These are phyloP conservation scores for Scutellaria barbata DNA, from an alignment of 257 asterid species.

Conservation along the genomic window DNA sequence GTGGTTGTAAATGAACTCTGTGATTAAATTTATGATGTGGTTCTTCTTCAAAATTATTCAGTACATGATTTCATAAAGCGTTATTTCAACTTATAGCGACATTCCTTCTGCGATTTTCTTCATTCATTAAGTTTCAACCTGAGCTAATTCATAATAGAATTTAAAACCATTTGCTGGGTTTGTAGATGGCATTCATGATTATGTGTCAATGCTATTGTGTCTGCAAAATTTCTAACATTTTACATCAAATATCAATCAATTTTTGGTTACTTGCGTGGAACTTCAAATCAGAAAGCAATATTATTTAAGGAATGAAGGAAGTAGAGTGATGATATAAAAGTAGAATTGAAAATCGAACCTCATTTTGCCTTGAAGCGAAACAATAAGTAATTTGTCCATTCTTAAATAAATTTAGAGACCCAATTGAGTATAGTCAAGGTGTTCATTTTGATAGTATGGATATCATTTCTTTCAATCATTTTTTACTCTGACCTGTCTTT, in stretches of 20 bases:
- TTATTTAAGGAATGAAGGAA: too few species aligned
- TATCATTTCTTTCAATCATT: not conserved
- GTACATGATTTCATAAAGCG: not conserved
- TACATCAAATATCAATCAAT: too few species aligned
- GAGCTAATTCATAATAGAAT: not conserved
- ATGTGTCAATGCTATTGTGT: not conserved
- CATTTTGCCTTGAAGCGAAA: not conserved
- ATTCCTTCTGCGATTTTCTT: not conserved
- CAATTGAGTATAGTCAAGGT: not conserved
- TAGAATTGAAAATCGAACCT: not conserved
- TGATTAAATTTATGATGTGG: not conserved
- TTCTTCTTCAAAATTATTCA: not conserved
- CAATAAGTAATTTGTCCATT: not conserved
- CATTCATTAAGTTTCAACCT: not conserved
- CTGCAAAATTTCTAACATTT: too few species aligned
- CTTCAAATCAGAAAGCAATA: too few species aligned
- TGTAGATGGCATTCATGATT: conserved; percentile 4
- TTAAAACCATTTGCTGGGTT: not conserved
- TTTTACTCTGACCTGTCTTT: not conserved
- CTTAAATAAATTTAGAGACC: not conserved
- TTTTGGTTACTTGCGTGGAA: too few species aligned
- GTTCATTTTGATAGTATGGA: not conserved
- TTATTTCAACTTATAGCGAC: not conserved
- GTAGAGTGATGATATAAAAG: too few species aligned
- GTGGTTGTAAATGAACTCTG: not conserved